Evolutionary conservation across 306 rosid species (phyloP), one percentile per base, ranked within the genome.

Genomic region (Oemleria cerasiformis): DNA sequence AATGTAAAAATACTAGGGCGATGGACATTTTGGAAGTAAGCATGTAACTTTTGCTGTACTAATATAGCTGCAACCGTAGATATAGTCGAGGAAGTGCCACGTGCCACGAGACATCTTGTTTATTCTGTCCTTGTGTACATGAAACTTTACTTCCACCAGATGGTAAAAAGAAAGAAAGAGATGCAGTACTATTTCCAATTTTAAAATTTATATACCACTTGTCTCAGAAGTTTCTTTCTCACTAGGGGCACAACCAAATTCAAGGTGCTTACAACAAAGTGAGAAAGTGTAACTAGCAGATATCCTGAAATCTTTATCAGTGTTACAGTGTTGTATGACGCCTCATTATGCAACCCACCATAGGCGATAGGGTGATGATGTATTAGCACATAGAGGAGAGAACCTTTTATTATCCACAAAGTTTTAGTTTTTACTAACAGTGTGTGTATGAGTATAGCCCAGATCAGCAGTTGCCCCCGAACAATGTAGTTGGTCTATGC

Each of bases 221-320:
- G 36, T 1, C 36, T 30, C 36, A 30, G 36, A 30, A 30, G 36
- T 30, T 30, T 30, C 36, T 30, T 30, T 30, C 3, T 1, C 9
- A 51, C 57, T 17, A 51, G 8, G 57, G 25, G 57, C 6, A 55
- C 34, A 21, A 55, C 11, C 61, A 55, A 55, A 9, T 55, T 21
- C 61, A 55, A 55, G 61, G 61, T 21, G 10, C 14, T 55, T 14
- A 55, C 34, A 55, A 55, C 60, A 55, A 55, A 3, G 36, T 55
- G 60, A 55, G 60, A 19, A 51, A 20, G 61, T 55, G 61, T 55
- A 21, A 34, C 61, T 51, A 51, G 57, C 57, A 51, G 20, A 51
- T 51, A 51, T 51, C 57, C 57, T 51, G 21, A 23, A 51, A 49
- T 30, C 36, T 30, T 30, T 30, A 30, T 30, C 36, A 30, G 36